These are phyloP conservation scores for Candolleomyces aberdarensis DNA, from an alignment of 768 basidiomycete species.

Conservation along the genomic window DNA sequence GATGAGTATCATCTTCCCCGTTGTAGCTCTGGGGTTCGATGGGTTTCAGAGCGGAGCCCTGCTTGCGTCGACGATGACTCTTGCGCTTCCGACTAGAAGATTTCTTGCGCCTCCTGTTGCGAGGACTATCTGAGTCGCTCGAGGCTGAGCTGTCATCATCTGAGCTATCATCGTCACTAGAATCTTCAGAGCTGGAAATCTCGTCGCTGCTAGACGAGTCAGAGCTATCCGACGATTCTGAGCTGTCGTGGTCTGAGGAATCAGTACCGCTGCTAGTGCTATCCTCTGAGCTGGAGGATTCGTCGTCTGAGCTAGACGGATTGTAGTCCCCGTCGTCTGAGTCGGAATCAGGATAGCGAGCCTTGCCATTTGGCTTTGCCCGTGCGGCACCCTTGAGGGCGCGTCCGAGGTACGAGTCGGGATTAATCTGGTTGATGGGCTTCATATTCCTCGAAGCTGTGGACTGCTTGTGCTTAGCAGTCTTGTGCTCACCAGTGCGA, in stretches of 20 bases:
- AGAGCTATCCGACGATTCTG: too few species aligned
- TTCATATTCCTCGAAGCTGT: neutral
- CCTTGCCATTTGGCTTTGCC: neutral
- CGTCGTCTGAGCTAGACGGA: too few species aligned
- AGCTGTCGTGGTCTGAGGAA: too few species aligned
- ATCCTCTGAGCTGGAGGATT: too few species aligned
- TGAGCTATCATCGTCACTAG: neutral
- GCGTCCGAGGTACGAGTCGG: neutral
- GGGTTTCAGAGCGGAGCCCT: neutral
- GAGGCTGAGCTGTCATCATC: neutral
- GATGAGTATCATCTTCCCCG: neutral
- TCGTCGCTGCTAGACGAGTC: too few species aligned
- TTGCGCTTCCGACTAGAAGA: neutral
- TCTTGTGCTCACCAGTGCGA: neutral
- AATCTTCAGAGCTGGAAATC: too few species aligned
- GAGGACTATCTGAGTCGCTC: neutral
- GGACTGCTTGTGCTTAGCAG: neutral
- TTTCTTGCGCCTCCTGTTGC: neutral
- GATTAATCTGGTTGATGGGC: neutral
- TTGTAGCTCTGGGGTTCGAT: constrained; percentile 1
- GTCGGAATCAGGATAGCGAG: neutral
- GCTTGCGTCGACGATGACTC: neutral
- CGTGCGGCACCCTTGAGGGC: neutral
- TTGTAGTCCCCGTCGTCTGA: neutral
- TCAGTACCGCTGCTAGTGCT: too few species aligned